Evolutionary conservation across 345 rosid genomes (phyloP).

Genomic region (Murraya paniculata): DNA sequence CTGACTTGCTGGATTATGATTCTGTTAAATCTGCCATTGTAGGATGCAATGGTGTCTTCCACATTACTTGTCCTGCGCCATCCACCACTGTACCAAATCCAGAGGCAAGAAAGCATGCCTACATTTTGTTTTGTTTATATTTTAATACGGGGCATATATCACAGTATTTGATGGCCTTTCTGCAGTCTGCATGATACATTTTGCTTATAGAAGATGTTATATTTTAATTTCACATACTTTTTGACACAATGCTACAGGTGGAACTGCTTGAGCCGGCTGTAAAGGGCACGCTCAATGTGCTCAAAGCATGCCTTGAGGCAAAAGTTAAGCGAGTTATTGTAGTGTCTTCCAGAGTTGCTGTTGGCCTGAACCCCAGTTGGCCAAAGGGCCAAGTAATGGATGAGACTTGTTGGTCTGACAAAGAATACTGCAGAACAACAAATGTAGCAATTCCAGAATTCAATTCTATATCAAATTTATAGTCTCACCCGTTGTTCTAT

Average conservation of each 20-base stretch:
- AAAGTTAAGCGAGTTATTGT: conserved; percentile 57
- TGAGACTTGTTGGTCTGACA: conserved; percentile 68
- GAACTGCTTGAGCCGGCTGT: conserved; percentile 64
- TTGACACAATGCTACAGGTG: conserved; percentile 24
- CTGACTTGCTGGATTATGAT: no score
- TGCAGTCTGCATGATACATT: background rate
- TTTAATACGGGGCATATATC: no score
- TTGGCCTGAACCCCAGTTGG: conserved; percentile 51
- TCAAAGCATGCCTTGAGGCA: conserved; percentile 52
- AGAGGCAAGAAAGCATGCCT: no score
- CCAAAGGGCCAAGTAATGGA: conserved; percentile 25
- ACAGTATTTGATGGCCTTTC: no score
- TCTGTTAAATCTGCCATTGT: no score
- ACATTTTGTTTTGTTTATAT: no score
- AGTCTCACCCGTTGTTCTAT: background rate
- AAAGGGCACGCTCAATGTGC: conserved; percentile 66
- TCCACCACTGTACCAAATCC: no score
- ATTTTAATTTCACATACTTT: background rate
- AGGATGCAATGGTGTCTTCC: no score
- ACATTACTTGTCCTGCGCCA: no score
- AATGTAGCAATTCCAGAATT: conserved; percentile 26
- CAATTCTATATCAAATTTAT: background rate
- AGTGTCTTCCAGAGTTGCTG: conserved; percentile 59
- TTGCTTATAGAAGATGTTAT: background rate
- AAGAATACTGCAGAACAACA: conserved; percentile 45